Evolutionary conservation across 345 rosid genomes (phyloP).

Genomic region (Camelina hispida): DNA sequence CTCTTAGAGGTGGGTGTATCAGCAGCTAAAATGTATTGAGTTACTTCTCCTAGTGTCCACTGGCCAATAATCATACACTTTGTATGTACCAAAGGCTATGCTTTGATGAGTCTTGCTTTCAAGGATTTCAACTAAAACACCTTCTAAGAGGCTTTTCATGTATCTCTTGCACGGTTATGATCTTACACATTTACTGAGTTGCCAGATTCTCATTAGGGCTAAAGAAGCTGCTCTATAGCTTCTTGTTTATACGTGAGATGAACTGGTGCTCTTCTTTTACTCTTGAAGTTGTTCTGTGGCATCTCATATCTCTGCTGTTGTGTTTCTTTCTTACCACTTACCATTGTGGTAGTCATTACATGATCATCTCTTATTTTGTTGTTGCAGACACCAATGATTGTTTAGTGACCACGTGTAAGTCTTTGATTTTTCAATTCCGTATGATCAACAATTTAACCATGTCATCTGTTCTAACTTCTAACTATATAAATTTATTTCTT

Average conservation of each 20-base stretch:
- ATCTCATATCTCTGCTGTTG: not conserved
- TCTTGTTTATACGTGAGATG: slow-evolving; percentile 21
- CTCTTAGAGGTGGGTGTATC: not conserved
- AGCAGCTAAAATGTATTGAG: not conserved
- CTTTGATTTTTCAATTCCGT: not conserved
- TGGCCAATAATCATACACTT: not conserved
- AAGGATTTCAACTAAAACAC: not conserved
- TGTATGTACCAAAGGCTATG: not conserved
- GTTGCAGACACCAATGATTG: slow-evolving; percentile 62
- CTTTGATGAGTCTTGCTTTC: slow-evolving; percentile 15
- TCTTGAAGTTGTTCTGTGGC: not conserved
- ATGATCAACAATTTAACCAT: not conserved
- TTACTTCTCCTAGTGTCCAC: not conserved
- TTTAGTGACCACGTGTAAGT: not conserved
- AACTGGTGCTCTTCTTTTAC: not conserved
- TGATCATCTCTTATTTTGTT: slow-evolving; percentile 34
- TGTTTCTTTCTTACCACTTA: not conserved
- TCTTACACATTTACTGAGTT: too few species aligned
- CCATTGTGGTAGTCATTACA: not conserved
- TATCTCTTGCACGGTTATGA: too few species aligned
- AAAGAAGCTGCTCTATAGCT: not conserved
- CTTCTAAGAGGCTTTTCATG: too few species aligned
- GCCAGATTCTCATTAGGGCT: not conserved
- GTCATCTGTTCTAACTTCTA: not conserved
- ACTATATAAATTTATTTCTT: too few species aligned